phyloP scores from a whole-genome alignment of 2,329 filamentous ascomycete genomes.

The Neophaeococcomyces aloes region DNA sequence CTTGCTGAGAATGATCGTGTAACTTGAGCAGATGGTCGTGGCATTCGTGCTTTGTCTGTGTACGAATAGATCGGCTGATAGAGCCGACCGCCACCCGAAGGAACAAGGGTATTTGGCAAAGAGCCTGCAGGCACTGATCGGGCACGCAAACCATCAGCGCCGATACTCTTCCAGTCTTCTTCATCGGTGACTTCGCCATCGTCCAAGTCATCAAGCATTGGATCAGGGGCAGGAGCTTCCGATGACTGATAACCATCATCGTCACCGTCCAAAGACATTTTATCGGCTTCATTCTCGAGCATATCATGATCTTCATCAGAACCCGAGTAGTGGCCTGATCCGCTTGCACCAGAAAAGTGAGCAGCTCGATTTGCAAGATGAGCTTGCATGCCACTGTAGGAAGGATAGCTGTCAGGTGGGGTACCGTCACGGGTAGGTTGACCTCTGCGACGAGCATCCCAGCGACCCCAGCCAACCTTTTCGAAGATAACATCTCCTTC shows the following conservation, averaged over 20 bases:
- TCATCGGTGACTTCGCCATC: conserved; percentile 88
- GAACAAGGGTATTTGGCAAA: conserved; percentile 8
- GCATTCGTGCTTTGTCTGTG: too few species aligned
- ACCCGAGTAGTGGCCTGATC: conserved; percentile 65
- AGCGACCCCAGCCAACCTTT: conserved; percentile 95
- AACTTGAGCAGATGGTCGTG: conserved; percentile 16
- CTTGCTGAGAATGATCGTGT: conserved; percentile 31
- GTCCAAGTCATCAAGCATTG: conserved; percentile 63
- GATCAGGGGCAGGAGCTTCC: conserved; percentile 52
- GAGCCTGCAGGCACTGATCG: conserved; percentile 39
- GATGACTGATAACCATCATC: conserved; percentile 58
- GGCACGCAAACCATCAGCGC: conserved; percentile 70
- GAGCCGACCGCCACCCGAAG: conserved; percentile 34
- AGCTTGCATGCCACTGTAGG: conserved; percentile 37
- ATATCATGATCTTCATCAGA: conserved; percentile 53
- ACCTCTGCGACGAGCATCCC: conserved; percentile 71
- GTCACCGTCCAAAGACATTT: conserved; percentile 80
- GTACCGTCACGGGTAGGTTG: conserved; percentile 35
- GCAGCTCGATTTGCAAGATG: conserved; percentile 26
- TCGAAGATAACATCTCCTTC: conserved; percentile 59
- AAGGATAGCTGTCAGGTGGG: conserved; percentile 34
- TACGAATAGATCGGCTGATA: conserved; percentile 25
- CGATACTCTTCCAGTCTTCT: conserved; percentile 88
- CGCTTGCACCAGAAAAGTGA: conserved; percentile 51
- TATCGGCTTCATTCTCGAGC: conserved; percentile 79